phyloP scores from a whole-genome alignment of 1,284 basidiomycete genomes.

The Trichosporon asahii region DNA sequence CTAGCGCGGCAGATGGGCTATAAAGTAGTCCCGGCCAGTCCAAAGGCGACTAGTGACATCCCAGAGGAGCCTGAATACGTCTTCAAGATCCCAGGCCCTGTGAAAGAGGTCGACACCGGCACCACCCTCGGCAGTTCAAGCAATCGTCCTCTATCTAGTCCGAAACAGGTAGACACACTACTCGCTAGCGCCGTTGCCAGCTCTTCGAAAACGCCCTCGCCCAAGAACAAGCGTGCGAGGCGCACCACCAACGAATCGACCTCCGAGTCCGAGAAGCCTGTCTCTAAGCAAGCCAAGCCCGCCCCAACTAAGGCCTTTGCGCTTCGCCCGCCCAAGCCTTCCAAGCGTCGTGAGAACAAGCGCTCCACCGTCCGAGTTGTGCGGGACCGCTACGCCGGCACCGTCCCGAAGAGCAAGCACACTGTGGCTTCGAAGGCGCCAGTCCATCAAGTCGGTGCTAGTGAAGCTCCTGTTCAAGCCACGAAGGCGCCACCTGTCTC shows the following conservation, averaged over 20 bases:
- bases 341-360: not conserved
- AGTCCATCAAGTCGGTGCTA: not conserved
- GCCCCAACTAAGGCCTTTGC: not conserved
- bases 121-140: not conserved
- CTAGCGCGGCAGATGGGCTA: conserved; percentile 7
- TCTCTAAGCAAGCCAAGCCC: not conserved
- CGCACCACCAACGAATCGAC: not conserved
- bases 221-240: not conserved
- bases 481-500: not conserved
- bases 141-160: not conserved
- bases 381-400: not conserved
- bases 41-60: not conserved
- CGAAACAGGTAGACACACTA: not conserved
- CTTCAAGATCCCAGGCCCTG: not conserved
- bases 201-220: not conserved
- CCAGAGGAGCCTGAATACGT: not conserved
- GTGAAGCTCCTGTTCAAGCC: not conserved
- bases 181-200: not conserved
- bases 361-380: not conserved
- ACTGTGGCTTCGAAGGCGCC: not conserved
- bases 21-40: conserved; percentile 5
- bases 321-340: not conserved
- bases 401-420: not conserved
- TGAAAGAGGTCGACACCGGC: not conserved
- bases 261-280: not conserved